These are phyloP conservation scores for Triangularia verruculosa DNA, from an alignment of 2,329 filamentous ascomycete genomes.

Conservation along the genomic window DNA sequence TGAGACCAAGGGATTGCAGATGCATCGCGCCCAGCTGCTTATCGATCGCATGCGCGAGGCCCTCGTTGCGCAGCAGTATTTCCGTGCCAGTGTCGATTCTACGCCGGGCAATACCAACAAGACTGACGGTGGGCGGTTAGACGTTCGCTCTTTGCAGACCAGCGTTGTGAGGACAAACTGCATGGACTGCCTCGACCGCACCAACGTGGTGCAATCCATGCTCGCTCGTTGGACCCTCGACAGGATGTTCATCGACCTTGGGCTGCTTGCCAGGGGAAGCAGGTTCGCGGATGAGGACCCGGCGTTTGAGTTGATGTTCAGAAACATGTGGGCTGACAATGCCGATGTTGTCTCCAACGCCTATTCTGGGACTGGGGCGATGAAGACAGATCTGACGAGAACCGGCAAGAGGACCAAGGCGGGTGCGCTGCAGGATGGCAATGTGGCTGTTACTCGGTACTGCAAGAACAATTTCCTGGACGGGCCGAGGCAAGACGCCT, in stretches of 20 bases:
- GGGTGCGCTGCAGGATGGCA: conserved; percentile 81
- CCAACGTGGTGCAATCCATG: conserved; percentile 98
- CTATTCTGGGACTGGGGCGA: conserved; percentile 92
- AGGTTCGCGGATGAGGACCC: conserved; percentile 73
- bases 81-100: conserved; percentile 71
- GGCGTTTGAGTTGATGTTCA: conserved; percentile 85
- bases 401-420: conserved; percentile 82
- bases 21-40: conserved; percentile 85
- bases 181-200: conserved; percentile 98
- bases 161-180: conserved; percentile 96
- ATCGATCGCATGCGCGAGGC: conserved; percentile 77
- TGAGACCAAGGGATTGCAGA: conserved; percentile 91
- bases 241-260: conserved; percentile 81
- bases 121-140: conserved; percentile 60
- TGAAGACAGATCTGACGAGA: conserved; percentile 98
- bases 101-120: conserved; percentile 66
- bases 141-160: conserved; percentile 76
- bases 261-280: conserved; percentile 72
- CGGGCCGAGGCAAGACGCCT: conserved; percentile 90
- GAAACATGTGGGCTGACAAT: conserved; percentile 98
- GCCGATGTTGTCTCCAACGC: conserved; percentile 90
- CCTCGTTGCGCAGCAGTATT: conserved; percentile 80
- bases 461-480: conserved; percentile 92
- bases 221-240: conserved; percentile 85
- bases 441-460: conserved; percentile 86